Evolutionary conservation across 2,329 filamentous ascomycete genomes (phyloP).

Genomic region (Amauroascus niger): DNA sequence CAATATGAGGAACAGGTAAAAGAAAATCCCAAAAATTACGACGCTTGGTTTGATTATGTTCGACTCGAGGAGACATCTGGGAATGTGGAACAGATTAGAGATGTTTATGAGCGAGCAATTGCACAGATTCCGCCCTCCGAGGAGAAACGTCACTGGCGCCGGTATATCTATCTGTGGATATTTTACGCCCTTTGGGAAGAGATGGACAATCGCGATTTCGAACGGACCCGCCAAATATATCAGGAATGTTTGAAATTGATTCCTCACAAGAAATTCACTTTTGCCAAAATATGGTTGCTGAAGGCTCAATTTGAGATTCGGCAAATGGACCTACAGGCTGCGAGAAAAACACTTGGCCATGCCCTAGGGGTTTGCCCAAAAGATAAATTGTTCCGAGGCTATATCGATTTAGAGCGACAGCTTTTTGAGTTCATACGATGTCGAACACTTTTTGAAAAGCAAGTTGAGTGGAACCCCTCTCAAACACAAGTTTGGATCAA

Average conservation of each 20-base stretch:
- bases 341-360: constrained; percentile 79
- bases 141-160: constrained; percentile 92
- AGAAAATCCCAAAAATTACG: constrained; percentile 92
- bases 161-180: constrained; percentile 96
- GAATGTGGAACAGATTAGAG: constrained; percentile 72
- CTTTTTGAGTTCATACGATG: constrained; percentile 91
- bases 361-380: constrained; percentile 94
- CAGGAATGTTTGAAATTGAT: constrained; percentile 76
- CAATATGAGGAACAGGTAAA: constrained; percentile 92
- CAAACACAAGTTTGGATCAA: constrained; percentile 95
- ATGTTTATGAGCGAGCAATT: constrained; percentile 91
- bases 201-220: constrained; percentile 65
- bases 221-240: constrained; percentile 81
- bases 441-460: constrained; percentile 85
- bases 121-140: constrained; percentile 90
- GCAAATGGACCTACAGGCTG: constrained; percentile 67
- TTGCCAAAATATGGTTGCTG: constrained; percentile 90
- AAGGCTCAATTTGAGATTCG: constrained; percentile 90
- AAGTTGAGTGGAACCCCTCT: constrained; percentile 80
- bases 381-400: constrained; percentile 87
- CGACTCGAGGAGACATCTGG: constrained; percentile 78
- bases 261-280: constrained; percentile 94
- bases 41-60: constrained; percentile 93
- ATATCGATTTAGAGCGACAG: constrained; percentile 85
- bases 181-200: constrained; percentile 97